These are phyloP conservation scores for Solanum piurae DNA, from an alignment of 257 asterid species.

Conservation along the genomic window DNA sequence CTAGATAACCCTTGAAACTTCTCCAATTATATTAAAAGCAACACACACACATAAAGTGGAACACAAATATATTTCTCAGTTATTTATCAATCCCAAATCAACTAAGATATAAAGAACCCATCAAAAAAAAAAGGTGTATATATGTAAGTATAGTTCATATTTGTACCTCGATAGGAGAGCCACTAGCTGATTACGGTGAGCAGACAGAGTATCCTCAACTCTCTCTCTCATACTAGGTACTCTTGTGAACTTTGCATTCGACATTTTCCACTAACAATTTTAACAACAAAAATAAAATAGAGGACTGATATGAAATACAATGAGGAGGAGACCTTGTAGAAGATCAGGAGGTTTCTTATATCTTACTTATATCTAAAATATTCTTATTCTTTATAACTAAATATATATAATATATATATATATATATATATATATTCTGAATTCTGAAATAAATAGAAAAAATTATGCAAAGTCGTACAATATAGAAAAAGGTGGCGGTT, in stretches of 20 bases:
- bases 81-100: no score
- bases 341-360: not conserved
- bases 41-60: no score
- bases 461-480: not conserved
- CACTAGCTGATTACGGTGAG: conserved; percentile 83
- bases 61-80: no score
- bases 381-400: no score
- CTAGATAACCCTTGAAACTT: not conserved
- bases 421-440: no score
- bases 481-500: not conserved
- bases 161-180: conserved; percentile 77
- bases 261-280: conserved; percentile 15
- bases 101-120: no score
- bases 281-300: not conserved
- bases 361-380: no score
- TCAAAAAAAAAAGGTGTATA: no score
- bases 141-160: no score
- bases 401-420: no score
- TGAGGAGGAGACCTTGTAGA: not conserved
- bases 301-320: not conserved
- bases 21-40: not conserved
- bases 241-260: conserved; percentile 36
- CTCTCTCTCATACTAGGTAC: conserved; percentile 77
- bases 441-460: not conserved
- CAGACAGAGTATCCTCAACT: conserved; percentile 87